Conservation (phyloP, 2,329 filamentous ascomycete genomes). For the Pseudogymnoascus destructans region DNA sequence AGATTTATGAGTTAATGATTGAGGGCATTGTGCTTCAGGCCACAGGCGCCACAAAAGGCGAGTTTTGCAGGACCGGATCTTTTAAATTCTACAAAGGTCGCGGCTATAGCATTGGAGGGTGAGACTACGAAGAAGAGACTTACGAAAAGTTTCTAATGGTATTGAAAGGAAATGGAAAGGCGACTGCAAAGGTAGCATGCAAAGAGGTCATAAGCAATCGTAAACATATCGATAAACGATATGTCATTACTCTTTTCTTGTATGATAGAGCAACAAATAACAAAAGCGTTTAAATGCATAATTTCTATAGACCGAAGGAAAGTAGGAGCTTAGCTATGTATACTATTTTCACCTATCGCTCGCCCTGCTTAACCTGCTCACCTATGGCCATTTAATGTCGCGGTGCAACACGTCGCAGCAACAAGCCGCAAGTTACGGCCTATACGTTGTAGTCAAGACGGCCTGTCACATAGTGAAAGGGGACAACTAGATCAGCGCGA, state of each 20-base stretch:
- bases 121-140: neutral
- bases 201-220: neutral
- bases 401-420: neutral
- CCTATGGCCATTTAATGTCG: neutral
- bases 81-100: neutral
- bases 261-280: neutral
- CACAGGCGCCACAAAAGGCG: conserved; percentile 10
- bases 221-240: neutral
- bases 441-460: neutral
- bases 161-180: neutral
- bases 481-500: too few relatives aligned
- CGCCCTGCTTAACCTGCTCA: neutral
- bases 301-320: neutral
- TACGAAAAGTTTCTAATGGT: neutral
- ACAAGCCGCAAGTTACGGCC: neutral
- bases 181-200: neutral
- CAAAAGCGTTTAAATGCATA: neutral
- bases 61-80: conserved; percentile 11
- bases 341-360: neutral
- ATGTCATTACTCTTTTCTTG: neutral
- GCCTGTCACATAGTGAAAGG: too few relatives aligned
- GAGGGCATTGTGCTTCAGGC: conserved; percentile 12
- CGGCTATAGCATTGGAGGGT: neutral
- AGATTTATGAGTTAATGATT: neutral
- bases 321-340: neutral